Evolutionary conservation across 225 moss, liverwort and hornwort genomes (phyloP).

Genomic region (Bryum argenteum): DNA sequence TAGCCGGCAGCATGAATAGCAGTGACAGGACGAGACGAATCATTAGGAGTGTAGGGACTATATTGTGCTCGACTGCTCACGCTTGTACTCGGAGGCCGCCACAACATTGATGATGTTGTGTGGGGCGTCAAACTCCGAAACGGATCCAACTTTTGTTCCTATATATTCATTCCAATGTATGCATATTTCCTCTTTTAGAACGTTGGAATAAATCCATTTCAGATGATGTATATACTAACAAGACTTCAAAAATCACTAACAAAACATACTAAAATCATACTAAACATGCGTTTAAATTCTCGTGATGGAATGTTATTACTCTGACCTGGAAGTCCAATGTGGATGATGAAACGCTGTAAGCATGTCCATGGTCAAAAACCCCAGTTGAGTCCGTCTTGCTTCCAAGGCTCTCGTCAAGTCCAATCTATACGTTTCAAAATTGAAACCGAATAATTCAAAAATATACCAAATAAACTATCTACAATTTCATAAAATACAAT

Average conservation of each 20-base stretch:
- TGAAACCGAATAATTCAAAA: neutral
- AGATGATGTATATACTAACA: too few species aligned
- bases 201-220: too few species aligned
- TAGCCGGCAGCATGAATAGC: conserved; percentile 75
- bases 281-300: too few species aligned
- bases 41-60: conserved; percentile 54
- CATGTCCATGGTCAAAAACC: conserved; percentile 32
- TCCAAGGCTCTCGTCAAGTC: conserved; percentile 36
- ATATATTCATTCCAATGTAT: conserved; percentile 3
- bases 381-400: conserved; percentile 36
- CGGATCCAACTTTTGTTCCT: conserved; percentile 32
- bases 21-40: conserved; percentile 64
- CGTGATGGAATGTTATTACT: neutral
- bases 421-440: conserved; percentile 22
- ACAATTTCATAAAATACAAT: too few species aligned
- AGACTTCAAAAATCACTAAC: too few species aligned
- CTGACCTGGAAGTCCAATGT: conserved; percentile 68
- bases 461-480: neutral
- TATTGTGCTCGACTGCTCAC: conserved; percentile 56
- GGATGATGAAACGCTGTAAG: conserved; percentile 57
- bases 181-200: neutral
- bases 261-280: too few species aligned
- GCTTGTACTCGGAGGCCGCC: conserved; percentile 70
- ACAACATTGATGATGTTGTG: conserved; percentile 53
- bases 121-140: conserved; percentile 56